These are phyloP conservation scores for grape (Vitis vinifera) DNA, from an alignment of 164 flowering plant genomes.

Conservation along the genomic window ASM3070453v1 NC_081821.1:8117001-8117500, in stretches of 20 bases:
- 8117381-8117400: no score
- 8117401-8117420: no score
- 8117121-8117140: constrained; percentile 1
- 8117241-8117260: not conserved
- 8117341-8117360: no score
- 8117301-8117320: no score
- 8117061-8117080: constrained; percentile 5
- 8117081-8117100: constrained; percentile 16
- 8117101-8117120: constrained; percentile 12
- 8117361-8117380: no score
- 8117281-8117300: no score
- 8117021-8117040: not conserved
- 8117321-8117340: no score
- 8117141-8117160: not conserved
- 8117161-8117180: constrained; percentile 7
- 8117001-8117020: no score
- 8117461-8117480: not conserved
- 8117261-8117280: no score
- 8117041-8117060: not conserved
- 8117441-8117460: no score
- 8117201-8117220: constrained; percentile 5
- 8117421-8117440: no score
- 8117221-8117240: not conserved
- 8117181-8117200: constrained; percentile 1
- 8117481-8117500: not conserved